These are phyloP conservation scores for Podosphaera xanthii DNA, from an alignment of 2,329 filamentous ascomycete species.

Conservation along the genomic window DNA sequence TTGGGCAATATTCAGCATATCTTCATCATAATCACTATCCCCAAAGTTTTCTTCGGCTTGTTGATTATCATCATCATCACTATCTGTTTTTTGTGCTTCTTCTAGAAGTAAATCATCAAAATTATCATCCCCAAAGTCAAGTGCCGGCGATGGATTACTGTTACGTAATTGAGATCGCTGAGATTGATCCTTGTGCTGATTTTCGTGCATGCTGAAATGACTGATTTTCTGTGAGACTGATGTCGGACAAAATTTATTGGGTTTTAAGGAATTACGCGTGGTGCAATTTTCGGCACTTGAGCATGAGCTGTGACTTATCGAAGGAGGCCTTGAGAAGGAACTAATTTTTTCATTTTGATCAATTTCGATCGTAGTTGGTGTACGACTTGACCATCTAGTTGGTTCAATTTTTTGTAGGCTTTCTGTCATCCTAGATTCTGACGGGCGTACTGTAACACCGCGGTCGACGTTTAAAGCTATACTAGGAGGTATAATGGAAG, in stretches of 20 bases:
- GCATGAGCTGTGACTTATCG: too few relatives aligned
- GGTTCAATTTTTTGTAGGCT: conserved; percentile 15
- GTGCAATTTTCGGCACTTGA: too few relatives aligned
- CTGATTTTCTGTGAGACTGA: too few relatives aligned
- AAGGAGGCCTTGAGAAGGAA: too few relatives aligned
- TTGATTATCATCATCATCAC: conserved; percentile 3
- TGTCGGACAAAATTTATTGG: too few relatives aligned
- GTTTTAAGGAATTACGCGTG: too few relatives aligned
- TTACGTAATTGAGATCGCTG: not conserved
- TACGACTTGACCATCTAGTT: conserved; percentile 11
- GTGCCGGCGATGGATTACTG: conserved; percentile 6
- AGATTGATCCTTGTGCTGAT: too few relatives aligned
- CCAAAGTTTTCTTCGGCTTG: conserved; percentile 6
- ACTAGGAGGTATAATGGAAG: not conserved
- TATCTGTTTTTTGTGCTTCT: conserved; percentile 6
- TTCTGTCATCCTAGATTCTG: conserved; percentile 8
- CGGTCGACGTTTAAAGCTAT: conserved; percentile 4
- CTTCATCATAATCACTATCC: conserved; percentile 5
- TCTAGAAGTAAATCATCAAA: conserved; percentile 10
- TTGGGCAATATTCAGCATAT: conserved; percentile 20
- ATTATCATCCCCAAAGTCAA: conserved; percentile 9
- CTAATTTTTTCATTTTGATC: too few relatives aligned
- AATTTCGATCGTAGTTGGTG: not conserved
- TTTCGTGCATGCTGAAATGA: too few relatives aligned
- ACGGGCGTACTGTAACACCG: not conserved